Percentiles rank a stretch among this genome's conserved stretches.
Conservation (phyloP, 306 rosid genomes). For the Vachellia collinsii region DNA sequence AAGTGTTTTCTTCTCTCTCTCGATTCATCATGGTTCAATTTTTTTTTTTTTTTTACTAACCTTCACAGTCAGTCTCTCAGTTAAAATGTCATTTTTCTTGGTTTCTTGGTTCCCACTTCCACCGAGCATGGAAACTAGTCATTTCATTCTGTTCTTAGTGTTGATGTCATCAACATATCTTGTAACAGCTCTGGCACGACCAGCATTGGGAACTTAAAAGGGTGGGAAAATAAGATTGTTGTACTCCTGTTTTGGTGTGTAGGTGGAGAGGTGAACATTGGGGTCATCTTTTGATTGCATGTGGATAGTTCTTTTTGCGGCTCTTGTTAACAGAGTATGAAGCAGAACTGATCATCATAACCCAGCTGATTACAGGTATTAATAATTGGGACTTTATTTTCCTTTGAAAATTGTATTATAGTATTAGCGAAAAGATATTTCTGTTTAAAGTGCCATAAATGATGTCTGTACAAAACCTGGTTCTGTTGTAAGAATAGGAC, state of each 20-base stretch:
- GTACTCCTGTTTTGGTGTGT: constrained; percentile 33
- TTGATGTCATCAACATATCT: background rate
- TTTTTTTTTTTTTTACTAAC: too few species aligned
- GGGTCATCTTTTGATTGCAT: constrained; percentile 38
- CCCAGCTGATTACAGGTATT: constrained; percentile 30
- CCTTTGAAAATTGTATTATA: constrained; percentile 23
- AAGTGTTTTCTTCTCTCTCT: background rate
- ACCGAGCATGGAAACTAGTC: too few species aligned
- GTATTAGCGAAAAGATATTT: background rate
- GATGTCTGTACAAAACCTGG: constrained; percentile 37
- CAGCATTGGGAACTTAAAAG: background rate
- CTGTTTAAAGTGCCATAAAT: constrained; percentile 21
- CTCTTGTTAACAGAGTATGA: constrained; percentile 36
- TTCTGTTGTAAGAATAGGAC: constrained; percentile 33
- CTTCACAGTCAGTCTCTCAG: background rate
- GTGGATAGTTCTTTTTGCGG: constrained; percentile 45
- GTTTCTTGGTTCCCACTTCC: too few species aligned
- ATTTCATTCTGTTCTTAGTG: background rate
- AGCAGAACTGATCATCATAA: constrained; percentile 29
- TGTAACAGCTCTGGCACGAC: constrained; percentile 10
- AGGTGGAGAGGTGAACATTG: constrained; percentile 38
- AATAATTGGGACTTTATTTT: constrained; percentile 9
- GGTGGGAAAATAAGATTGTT: constrained; percentile 21
- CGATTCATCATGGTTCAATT: background rate
- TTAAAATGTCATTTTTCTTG: constrained; percentile 10